Evolutionary conservation across 2,329 filamentous ascomycete genomes (phyloP).

Genomic region (Alternaria infectoria): DNA sequence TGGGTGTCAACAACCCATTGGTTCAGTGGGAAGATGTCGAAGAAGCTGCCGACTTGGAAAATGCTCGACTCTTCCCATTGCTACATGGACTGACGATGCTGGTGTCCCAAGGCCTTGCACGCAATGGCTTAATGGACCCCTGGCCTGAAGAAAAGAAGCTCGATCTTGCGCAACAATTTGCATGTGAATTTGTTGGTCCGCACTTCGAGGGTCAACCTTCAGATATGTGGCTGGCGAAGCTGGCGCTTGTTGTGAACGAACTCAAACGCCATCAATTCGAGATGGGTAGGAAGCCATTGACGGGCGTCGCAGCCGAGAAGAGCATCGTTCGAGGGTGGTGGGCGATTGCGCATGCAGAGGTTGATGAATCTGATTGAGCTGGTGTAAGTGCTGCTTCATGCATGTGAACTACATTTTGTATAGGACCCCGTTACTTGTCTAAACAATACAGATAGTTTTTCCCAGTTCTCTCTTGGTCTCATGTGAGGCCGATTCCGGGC

Average conservation of each 20-base stretch:
- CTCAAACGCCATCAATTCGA: constrained; percentile 5
- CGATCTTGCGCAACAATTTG: not conserved
- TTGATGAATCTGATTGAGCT: not conserved
- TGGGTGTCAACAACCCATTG: not conserved
- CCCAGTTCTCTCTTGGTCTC: not conserved
- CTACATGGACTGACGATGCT: constrained; percentile 3
- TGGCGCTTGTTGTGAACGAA: not conserved
- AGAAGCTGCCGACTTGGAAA: not conserved
- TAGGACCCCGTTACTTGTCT: not conserved
- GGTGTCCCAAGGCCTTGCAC: not conserved
- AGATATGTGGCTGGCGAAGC: constrained; percentile 1
- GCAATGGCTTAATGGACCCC: not conserved
- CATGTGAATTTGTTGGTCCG: not conserved
- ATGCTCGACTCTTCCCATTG: not conserved
- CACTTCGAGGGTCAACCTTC: not conserved
- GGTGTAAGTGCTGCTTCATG: not conserved
- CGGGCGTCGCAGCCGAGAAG: not conserved
- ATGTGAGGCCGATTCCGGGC: not conserved
- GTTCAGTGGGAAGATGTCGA: constrained; percentile 3
- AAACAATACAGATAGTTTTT: not conserved
- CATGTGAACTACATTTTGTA: not conserved
- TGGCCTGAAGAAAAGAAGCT: not conserved
- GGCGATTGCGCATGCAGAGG: constrained; percentile 1
- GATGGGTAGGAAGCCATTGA: constrained; percentile 4
- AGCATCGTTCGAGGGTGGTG: constrained; percentile 5